Conservation (phyloP, 176 grass and related monocot genomes). For the Pharus latifolius region DNA sequence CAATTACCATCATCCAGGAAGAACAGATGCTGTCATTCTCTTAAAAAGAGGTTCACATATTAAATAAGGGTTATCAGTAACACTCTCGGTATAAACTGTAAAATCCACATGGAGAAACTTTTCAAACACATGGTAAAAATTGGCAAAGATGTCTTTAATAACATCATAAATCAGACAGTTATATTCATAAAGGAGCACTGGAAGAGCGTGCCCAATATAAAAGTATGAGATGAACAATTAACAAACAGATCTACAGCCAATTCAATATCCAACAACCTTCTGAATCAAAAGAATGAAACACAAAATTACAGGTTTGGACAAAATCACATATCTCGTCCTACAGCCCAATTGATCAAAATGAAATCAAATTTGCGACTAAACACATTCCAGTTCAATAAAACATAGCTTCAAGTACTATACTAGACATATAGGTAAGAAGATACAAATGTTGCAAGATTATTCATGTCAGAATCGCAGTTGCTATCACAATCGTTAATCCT, state of each 20-base stretch:
- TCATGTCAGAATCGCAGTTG: background rate
- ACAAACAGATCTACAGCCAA: background rate
- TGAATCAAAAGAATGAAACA: background rate
- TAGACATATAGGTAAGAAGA: background rate
- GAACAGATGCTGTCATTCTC: background rate
- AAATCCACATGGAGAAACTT: background rate
- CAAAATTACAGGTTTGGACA: background rate
- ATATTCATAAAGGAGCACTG: background rate
- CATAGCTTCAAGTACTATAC: background rate
- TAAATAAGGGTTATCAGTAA: background rate
- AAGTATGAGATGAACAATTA: background rate
- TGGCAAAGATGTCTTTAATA: background rate
- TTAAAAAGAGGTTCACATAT: background rate
- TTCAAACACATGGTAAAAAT: background rate
- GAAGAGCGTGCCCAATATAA: background rate
- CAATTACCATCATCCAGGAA: background rate
- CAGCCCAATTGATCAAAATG: background rate
- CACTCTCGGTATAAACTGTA: background rate
- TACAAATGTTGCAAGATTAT: background rate
- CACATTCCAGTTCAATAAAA: background rate
- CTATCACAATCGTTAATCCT: background rate
- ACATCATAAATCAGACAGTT: too few relatives aligned
- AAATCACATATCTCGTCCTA: background rate
- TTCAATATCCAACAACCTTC: background rate
- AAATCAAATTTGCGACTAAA: background rate